Conservation (phyloP, 1,284 basidiomycete genomes). For the Ganoderma leucocontextum region DNA sequence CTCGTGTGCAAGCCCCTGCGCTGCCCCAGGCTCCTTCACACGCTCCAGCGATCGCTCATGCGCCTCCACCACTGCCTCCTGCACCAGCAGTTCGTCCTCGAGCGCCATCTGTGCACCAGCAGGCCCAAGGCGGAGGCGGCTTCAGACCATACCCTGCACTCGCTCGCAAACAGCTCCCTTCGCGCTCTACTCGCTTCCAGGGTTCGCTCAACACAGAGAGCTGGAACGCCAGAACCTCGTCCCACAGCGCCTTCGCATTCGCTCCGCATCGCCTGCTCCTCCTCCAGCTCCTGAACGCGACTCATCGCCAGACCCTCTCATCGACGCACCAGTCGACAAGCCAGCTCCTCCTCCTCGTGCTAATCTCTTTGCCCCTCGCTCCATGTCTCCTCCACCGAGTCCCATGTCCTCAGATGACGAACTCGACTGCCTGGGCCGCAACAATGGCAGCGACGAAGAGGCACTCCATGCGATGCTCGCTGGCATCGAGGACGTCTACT, state of each 20-base stretch:
- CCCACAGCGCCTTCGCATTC: constrained; percentile 17
- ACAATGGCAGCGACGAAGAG: constrained; percentile 5
- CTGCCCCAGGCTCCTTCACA: constrained; percentile 13
- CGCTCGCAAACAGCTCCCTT: constrained; percentile 10
- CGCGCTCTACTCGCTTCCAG: constrained; percentile 14
- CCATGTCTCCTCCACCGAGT: constrained; percentile 11
- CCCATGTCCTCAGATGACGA: constrained; percentile 18
- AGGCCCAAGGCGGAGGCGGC: constrained; percentile 9
- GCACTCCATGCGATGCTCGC: constrained; percentile 13
- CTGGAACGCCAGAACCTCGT: constrained; percentile 14
- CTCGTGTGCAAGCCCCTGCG: background rate
- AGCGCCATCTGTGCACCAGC: constrained; percentile 5
- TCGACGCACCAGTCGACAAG: constrained; percentile 8
- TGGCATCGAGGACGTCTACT: constrained; percentile 23
- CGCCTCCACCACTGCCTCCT: background rate
- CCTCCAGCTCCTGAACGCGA: constrained; percentile 7
- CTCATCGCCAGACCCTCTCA: constrained; percentile 13
- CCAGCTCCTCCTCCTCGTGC: constrained; percentile 8
- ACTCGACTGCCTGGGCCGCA: constrained; percentile 14
- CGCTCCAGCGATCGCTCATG: too few relatives aligned
- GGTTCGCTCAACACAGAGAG: constrained; percentile 20
- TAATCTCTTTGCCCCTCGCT: background rate
- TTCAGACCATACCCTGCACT: constrained; percentile 20
- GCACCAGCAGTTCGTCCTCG: background rate
- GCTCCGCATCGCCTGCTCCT: constrained; percentile 14